Evolutionary conservation across 495 filamentous ascomycete genomes (phyloP).

Genomic region (Aspergillus steynii): DNA sequence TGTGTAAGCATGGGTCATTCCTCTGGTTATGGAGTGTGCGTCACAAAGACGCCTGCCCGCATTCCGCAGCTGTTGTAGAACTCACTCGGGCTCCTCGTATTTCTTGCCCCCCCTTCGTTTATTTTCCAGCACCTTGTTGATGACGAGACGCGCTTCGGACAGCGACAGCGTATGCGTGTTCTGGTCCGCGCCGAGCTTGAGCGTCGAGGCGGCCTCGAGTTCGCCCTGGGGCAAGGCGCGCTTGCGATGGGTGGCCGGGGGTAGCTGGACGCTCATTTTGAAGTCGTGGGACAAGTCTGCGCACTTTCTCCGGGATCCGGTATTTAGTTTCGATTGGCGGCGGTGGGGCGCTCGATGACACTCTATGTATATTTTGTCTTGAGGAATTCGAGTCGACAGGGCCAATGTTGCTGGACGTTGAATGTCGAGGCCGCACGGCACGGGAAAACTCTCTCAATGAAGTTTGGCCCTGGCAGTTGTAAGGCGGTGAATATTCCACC

Average conservation of each 20-base stretch:
- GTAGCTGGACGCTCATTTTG: constrained; percentile 43
- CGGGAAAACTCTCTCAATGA: constrained; percentile 16
- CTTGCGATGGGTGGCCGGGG: constrained; percentile 64
- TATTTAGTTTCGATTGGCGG: neutral
- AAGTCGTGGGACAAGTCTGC: neutral
- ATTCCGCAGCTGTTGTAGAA: constrained; percentile 3
- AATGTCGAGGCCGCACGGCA: constrained; percentile 8
- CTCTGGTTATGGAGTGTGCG: neutral
- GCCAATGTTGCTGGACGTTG: constrained; percentile 10
- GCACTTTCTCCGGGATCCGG: neutral
- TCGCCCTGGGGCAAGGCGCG: constrained; percentile 75
- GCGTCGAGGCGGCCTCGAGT: constrained; percentile 79
- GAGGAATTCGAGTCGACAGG: neutral
- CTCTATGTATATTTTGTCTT: neutral
- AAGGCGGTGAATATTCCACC: neutral
- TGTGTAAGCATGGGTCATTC: constrained; percentile 10
- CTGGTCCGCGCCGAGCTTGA: constrained; percentile 90
- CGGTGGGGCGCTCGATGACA: neutral
- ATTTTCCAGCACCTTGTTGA: constrained; percentile 79
- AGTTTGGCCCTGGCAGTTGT: neutral
- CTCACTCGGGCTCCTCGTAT: constrained; percentile 54
- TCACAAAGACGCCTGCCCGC: constrained; percentile 1
- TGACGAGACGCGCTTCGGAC: constrained; percentile 86
- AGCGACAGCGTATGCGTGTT: constrained; percentile 83
- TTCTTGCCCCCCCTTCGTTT: constrained; percentile 48